A percentile compares a stretch with the other conserved stretches of the same genome.
These are phyloP conservation scores for Hypocreales sp. DNA, from an alignment of 2,329 filamentous ascomycete genomes.

Conservation along the genomic window DNA sequence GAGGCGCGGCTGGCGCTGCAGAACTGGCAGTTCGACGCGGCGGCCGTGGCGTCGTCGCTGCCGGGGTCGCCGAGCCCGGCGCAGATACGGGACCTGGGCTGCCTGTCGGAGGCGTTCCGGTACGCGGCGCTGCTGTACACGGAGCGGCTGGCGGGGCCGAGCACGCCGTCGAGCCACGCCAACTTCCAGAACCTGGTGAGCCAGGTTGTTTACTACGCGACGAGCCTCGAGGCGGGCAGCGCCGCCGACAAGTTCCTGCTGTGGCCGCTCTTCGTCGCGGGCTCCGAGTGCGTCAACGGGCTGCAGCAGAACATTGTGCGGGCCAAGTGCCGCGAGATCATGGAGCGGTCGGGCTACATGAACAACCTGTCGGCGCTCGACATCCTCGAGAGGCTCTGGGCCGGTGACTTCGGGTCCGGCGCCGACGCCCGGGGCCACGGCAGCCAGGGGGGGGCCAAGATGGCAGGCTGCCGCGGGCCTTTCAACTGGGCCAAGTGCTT, in stretches of 20 bases:
- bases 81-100: constrained; percentile 59
- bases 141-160: constrained; percentile 69
- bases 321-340: constrained; percentile 69
- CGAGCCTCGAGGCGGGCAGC: constrained; percentile 56
- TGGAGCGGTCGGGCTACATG: constrained; percentile 78
- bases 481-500: constrained; percentile 45
- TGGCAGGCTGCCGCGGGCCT: constrained; percentile 27
- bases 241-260: constrained; percentile 76
- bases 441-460: constrained; percentile 9
- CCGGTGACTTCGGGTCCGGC: constrained; percentile 30
- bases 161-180: constrained; percentile 53
- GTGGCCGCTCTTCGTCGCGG: constrained; percentile 85
- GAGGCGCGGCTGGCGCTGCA: constrained; percentile 62
- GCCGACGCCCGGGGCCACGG: constrained; percentile 14
- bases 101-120: constrained; percentile 81
- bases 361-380: constrained; percentile 82
- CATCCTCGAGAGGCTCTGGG: constrained; percentile 75
- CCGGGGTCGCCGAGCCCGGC: constrained; percentile 34
- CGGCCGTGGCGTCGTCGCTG: constrained; percentile 33
- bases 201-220: constrained; percentile 71
- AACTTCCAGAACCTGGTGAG: constrained; percentile 74
- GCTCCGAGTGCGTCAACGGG: constrained; percentile 75
- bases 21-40: constrained; percentile 60
- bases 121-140: constrained; percentile 82
- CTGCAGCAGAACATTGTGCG: constrained; percentile 67